Evolutionary conservation across 768 basidiomycete genomes (phyloP).

Genomic region (Xerocomellus chrysenteron): DNA sequence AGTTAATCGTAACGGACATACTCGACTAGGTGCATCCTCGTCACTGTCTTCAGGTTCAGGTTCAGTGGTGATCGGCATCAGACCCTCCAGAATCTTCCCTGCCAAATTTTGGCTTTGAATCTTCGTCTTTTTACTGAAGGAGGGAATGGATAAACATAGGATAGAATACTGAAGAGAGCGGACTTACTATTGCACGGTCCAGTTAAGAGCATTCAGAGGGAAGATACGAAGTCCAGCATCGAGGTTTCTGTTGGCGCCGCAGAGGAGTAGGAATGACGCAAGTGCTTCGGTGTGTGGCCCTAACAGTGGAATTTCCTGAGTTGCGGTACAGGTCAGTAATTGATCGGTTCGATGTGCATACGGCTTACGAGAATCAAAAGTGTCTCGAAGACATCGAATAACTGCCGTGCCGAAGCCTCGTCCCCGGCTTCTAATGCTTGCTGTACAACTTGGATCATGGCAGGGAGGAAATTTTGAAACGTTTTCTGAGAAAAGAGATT

Average conservation of each 20-base stretch:
- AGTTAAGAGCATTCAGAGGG: constrained; percentile 89
- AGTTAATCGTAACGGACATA: constrained; percentile 38
- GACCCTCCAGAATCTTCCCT: constrained; percentile 79
- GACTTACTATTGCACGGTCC: constrained; percentile 93
- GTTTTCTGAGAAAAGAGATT: constrained; percentile 52
- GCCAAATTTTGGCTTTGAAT: constrained; percentile 85
- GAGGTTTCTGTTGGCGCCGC: constrained; percentile 74
- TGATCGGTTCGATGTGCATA: neutral
- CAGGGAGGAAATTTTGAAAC: constrained; percentile 84
- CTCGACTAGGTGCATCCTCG: constrained; percentile 89
- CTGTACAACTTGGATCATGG: constrained; percentile 86
- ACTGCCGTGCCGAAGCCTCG: constrained; percentile 78
- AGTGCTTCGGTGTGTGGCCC: constrained; percentile 85
- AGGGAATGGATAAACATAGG: constrained; percentile 1
- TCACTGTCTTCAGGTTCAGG: constrained; percentile 91
- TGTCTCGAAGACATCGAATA: constrained; percentile 96
- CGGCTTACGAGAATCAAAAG: constrained; percentile 80
- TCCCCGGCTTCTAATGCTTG: constrained; percentile 78
- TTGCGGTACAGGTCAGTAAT: constrained; percentile 4
- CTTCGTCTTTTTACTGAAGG: constrained; percentile 88
- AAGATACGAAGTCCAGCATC: constrained; percentile 84
- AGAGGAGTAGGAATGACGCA: constrained; percentile 82
- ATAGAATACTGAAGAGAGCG: neutral
- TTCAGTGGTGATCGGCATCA: constrained; percentile 94
- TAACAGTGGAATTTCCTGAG: constrained; percentile 89